phyloP scores from a whole-genome alignment of 2,329 filamentous ascomycete species.

The Thielaviopsis populi region DNA sequence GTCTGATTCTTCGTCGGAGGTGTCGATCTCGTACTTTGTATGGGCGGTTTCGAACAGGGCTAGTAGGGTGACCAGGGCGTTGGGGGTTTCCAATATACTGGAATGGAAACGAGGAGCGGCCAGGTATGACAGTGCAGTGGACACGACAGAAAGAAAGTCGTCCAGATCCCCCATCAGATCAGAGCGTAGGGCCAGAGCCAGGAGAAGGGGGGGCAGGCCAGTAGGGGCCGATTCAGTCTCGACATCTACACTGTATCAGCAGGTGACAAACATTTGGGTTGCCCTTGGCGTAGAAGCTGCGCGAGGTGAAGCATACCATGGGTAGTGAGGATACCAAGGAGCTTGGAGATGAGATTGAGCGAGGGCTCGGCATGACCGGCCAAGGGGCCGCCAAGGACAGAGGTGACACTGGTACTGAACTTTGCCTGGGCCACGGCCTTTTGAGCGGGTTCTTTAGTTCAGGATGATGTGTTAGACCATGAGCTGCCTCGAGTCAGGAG shows the following conservation, averaged over 20 bases:
- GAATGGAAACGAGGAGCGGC: conserved; percentile 37
- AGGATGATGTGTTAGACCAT: conserved; percentile 17
- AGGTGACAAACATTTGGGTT: neutral
- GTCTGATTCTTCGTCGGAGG: conserved; percentile 32
- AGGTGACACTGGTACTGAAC: conserved; percentile 35
- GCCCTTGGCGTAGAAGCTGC: neutral
- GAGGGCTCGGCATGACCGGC: conserved; percentile 29
- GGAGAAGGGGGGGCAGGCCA: conserved; percentile 33
- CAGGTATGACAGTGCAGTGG: conserved; percentile 41
- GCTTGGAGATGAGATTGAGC: conserved; percentile 40
- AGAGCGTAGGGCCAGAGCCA: conserved; percentile 33
- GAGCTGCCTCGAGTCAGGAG: neutral
- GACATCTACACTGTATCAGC: conserved; percentile 24
- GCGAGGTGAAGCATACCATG: conserved; percentile 29
- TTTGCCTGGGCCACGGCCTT: conserved; percentile 36
- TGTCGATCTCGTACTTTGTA: conserved; percentile 26
- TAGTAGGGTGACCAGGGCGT: conserved; percentile 30
- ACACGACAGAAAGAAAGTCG: conserved; percentile 37
- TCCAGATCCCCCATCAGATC: conserved; percentile 34
- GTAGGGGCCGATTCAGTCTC: conserved; percentile 32
- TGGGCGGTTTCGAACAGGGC: conserved; percentile 35
- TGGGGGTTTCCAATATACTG: conserved; percentile 28
- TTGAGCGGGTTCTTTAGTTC: conserved; percentile 40
- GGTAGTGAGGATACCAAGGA: conserved; percentile 37
- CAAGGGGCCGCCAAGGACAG: conserved; percentile 33